Base-by-base conservation (phyloP, 1,284 basidiomycete genomes). In the Exobasidium rhododendri region DNA sequence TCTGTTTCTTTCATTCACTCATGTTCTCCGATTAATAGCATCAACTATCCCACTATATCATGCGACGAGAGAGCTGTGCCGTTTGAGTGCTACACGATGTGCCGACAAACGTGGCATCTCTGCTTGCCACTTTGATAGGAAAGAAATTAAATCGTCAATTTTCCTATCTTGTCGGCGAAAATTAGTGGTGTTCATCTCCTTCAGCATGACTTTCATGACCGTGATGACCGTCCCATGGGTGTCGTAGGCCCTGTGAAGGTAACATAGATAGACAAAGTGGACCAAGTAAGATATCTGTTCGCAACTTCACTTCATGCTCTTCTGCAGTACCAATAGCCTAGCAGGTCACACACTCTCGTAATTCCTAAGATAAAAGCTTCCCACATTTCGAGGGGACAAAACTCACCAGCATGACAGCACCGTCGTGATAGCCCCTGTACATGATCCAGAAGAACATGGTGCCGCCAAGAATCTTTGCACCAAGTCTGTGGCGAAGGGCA, bases 381-480 rank as follows among this genome's bases (percentile, higher is more conserved):
- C 35, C 35, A 40, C 17, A 40, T 10, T 40, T 10, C 17, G 7
- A 10, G 35, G 35, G 35, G 7, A 40, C 14, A 58, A 30, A 5
- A 74, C 74, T 71, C 66, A 79, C 77, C 45, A 79, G 64, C 22
- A 79, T 57, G 43, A 78, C 76, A 29, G 77, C 69, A 31, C 77
- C 77, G 54, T 79, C 77, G 62, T 79, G 73, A 63, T 73, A 77
- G 45, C 71, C 72, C 13, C 77, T 63, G 62, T 78, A 78, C 44
- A 79, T 69, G 63, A 79, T 74, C 71, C 71, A 79, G 64, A 79
- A 79, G 75, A 74, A 77, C 76, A 78, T 78, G 49, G 73, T 72
- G 4, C 69, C 77, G 29, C 77, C 77, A 20, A 79, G 64, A 17
- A 79, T 53, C 61, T 73, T 74, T 50, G 77, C 74, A 4, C 66